These are phyloP conservation scores for Uncinocarpus reesii DNA, from an alignment of 2,329 filamentous ascomycete species.

Conservation along the genomic window DNA sequence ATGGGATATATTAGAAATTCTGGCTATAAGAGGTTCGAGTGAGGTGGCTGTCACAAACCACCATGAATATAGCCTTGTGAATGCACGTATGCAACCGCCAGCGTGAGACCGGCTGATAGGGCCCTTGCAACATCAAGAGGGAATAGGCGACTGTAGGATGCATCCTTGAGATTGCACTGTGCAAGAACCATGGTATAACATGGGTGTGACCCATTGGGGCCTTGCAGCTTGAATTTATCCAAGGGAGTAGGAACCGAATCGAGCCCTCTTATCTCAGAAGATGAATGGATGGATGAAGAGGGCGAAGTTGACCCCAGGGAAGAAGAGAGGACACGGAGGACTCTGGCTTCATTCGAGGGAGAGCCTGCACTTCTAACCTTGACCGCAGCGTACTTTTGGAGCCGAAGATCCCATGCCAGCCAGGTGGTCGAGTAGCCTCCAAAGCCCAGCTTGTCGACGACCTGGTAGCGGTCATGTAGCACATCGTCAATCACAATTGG, in stretches of 20 bases:
- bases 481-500: constrained; percentile 27
- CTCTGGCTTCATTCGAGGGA: too few species aligned
- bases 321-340: too few species aligned
- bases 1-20: background rate
- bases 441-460: constrained; percentile 36
- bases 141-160: constrained; percentile 18
- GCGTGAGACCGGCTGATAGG: constrained; percentile 16
- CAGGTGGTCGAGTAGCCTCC: constrained; percentile 36
- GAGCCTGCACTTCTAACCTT: too few species aligned
- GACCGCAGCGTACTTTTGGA: too few species aligned
- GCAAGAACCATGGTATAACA: constrained; percentile 19
- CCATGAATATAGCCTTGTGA: constrained; percentile 21
- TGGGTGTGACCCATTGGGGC: constrained; percentile 18
- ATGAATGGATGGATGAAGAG: too few species aligned
- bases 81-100: constrained; percentile 20
- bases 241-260: constrained; percentile 12
- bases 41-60: constrained; percentile 16
- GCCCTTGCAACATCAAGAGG: constrained; percentile 16
- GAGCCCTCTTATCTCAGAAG: too few species aligned
- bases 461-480: constrained; percentile 27
- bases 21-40: too few species aligned
- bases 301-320: too few species aligned
- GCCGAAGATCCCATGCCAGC: too few species aligned
- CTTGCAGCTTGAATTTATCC: constrained; percentile 19
- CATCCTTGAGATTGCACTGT: constrained; percentile 19